Percentiles rank a stretch among this genome's conserved stretches.
phyloP scores from a whole-genome alignment of 176 grass and related monocot species.

The Cenchrus americanus region DNA sequence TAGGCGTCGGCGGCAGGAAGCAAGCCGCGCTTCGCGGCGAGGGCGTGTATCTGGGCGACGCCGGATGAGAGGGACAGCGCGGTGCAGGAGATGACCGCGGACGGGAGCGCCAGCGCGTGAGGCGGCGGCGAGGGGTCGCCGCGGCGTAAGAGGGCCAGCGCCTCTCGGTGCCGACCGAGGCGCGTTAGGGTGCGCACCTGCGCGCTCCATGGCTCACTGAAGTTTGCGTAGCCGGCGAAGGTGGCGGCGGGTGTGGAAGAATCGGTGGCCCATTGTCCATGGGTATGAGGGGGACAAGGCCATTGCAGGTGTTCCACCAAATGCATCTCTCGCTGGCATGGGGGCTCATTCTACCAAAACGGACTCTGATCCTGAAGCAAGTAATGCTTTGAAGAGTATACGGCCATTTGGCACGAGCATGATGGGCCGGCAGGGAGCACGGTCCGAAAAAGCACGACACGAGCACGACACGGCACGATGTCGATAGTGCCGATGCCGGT shows the following conservation, averaged over 20 bases:
- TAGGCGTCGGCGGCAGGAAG: constrained; percentile 55
- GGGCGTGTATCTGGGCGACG: constrained; percentile 56
- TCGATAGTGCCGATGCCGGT: too few relatives aligned
- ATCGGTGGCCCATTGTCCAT: constrained; percentile 34
- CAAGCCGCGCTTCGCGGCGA: constrained; percentile 57
- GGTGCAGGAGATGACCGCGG: constrained; percentile 58
- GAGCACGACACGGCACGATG: too few relatives aligned
- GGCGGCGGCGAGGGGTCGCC: constrained; percentile 43
- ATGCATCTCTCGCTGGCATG: neutral
- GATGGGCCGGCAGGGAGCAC: too few relatives aligned
- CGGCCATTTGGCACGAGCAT: too few relatives aligned
- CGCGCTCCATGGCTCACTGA: constrained; percentile 47
- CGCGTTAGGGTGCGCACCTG: constrained; percentile 46
- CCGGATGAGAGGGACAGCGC: constrained; percentile 47
- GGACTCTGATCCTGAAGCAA: too few relatives aligned
- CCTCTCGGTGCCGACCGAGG: constrained; percentile 50
- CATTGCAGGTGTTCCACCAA: neutral
- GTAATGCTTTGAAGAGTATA: too few relatives aligned
- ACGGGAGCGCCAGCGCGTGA: constrained; percentile 54
- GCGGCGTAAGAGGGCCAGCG: constrained; percentile 44
- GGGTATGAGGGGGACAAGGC: neutral
- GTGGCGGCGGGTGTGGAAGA: constrained; percentile 19
- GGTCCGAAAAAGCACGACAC: too few relatives aligned
- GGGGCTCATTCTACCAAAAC: neutral
- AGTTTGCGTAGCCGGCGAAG: neutral